Evolutionary conservation across 768 basidiomycete genomes (phyloP), one percentile per base, ranked within the genome.

Genomic region (Kwoniella europaea): DNA sequence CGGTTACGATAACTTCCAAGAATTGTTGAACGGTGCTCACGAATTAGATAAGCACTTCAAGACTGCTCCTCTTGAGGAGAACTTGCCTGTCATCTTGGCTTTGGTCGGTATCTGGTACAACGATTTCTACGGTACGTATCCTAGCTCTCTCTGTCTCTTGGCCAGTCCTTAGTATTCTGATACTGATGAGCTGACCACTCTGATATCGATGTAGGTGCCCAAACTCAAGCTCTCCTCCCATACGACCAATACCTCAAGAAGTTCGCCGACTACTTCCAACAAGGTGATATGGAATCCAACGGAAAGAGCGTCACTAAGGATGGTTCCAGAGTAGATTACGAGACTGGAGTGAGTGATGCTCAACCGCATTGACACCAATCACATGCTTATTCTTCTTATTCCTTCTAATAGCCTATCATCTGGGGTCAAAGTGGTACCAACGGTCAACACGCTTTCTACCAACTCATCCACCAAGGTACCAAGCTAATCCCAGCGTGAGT

Each of bases 261-360:
- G 84, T 99, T 99, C 78, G 96, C 97, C 46, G 97, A 99, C 85
- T 98, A 98, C 87, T 99, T 99, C 92, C 97, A 98, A 84, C 97
- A 98, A 84, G 96, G 95, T 57, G 97, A 99, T 84, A 99, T 99
- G 97, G 97, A 99, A 85, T 97, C 94, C 24, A 98, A 99, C 84
- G 97, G 97, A 68, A 99, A 98, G 87, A 92, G 89, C 66, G 88
- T 98, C 72, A 98, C 97, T 75, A 99, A 98, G 86, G 87, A 89
- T 69, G 97, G 97, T 7, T 87, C 92, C 74, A 91, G 92, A 63
- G 96, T 99, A 12, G 85, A 92, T 85, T 99, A 98, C 85, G 90
- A 98, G 86, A 98, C 96, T 65, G 97, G 96, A 66, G 94, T 94
- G 86, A 59, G 92, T 79, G 15, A 13, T n/a, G n/a, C n/a, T n/a